Evolutionary conservation across 306 rosid genomes (phyloP).

Genomic region (Fagus sylvatica): DNA sequence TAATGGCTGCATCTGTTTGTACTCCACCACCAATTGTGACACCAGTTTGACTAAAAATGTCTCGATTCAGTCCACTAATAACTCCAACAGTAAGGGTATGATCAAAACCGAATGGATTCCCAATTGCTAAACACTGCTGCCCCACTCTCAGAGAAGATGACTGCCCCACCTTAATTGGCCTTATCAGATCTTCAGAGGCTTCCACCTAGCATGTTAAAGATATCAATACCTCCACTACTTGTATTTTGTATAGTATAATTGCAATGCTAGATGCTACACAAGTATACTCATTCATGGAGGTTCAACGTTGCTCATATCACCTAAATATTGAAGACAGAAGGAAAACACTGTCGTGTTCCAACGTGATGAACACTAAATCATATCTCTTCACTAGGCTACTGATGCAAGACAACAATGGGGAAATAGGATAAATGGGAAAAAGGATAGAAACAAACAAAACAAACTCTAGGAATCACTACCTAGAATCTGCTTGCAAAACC

Average conservation of each 20-base stretch:
- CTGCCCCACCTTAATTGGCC: slow-evolving; percentile 71
- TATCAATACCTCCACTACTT: slow-evolving; percentile 14
- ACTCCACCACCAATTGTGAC: slow-evolving; percentile 97
- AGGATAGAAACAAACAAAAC: too few species aligned
- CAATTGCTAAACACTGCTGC: slow-evolving; percentile 95
- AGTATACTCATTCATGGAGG: too few species aligned
- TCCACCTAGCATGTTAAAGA: slow-evolving; percentile 62
- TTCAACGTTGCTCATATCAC: too few species aligned
- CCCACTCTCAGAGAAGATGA: slow-evolving; percentile 86
- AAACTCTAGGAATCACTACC: too few species aligned
- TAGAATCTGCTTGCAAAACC: too few species aligned
- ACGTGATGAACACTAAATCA: too few species aligned
- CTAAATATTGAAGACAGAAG: too few species aligned
- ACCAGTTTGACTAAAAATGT: slow-evolving; percentile 84
- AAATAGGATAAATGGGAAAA: too few species aligned
- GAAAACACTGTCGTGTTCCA: too few species aligned
- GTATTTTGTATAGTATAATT: background rate
- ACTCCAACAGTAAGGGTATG: slow-evolving; percentile 97
- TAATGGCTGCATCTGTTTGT: slow-evolving; percentile 95
- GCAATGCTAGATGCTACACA: background rate
- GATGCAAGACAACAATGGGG: too few species aligned
- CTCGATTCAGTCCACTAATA: slow-evolving; percentile 89
- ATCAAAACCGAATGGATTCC: slow-evolving; percentile 98
- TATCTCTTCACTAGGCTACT: too few species aligned
- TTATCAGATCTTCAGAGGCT: slow-evolving; percentile 72